Evolutionary conservation across 2,329 filamentous ascomycete genomes (phyloP).

Genomic region (Trichoderma harzianum): DNA sequence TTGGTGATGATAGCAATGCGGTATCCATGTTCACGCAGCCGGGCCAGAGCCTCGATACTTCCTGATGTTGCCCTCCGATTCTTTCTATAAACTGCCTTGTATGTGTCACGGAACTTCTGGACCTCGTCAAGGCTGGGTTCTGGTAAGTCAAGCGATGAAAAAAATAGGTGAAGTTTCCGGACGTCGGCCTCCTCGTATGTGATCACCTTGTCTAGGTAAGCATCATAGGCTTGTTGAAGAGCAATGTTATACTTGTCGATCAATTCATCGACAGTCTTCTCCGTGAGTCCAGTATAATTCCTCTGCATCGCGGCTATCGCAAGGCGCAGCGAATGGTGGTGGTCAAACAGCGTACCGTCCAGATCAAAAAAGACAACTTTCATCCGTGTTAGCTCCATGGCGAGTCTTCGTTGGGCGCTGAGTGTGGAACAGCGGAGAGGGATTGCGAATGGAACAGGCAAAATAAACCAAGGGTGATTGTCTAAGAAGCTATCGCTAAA

Average conservation of each 20-base stretch:
- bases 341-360: not conserved
- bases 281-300: not conserved
- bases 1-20: not conserved
- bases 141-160: not conserved
- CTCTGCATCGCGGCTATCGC: not conserved
- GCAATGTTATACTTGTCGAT: not conserved
- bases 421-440: not conserved
- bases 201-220: not conserved
- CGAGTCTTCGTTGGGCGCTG: not conserved
- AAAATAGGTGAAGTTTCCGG: not conserved
- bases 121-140: not conserved
- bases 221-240: not conserved
- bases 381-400: not conserved
- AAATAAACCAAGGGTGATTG: not conserved
- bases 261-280: not conserved
- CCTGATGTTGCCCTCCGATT: not conserved
- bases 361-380: not conserved
- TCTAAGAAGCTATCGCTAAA: not conserved
- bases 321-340: not conserved
- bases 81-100: not conserved
- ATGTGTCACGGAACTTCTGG: not conserved
- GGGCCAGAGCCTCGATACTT: not conserved
- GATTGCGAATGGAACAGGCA: not conserved
- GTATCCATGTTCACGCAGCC: not conserved
- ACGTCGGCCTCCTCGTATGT: not conserved